Evolutionary conservation across 208 protist species (phyloP).

Genomic region (Spongospora subterranea): DNA sequence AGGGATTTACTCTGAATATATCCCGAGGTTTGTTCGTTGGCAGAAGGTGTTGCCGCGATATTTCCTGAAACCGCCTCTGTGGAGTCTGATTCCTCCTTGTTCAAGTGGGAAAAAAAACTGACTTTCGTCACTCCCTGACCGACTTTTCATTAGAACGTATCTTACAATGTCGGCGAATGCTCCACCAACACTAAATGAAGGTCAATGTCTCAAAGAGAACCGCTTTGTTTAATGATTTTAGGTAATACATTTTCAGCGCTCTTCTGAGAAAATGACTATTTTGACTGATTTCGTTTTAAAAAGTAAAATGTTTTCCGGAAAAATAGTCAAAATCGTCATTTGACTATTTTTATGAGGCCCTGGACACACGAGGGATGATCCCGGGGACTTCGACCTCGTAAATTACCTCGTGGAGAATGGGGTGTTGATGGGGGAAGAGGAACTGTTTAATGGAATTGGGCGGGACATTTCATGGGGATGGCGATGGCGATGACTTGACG

Average conservation of each 20-base stretch:
- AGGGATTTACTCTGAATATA: not conserved
- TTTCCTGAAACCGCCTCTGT: slow-evolving; percentile 8
- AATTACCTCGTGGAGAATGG: too few relatives aligned
- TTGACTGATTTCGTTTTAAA: not conserved
- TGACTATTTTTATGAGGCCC: not conserved
- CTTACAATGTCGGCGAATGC: slow-evolving; percentile 2
- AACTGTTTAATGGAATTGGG: too few relatives aligned
- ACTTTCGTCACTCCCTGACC: not conserved
- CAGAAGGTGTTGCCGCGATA: not conserved
- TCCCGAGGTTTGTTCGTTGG: slow-evolving; percentile 5
- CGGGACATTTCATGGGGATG: too few relatives aligned
- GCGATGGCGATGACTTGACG: too few relatives aligned
- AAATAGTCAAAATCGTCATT: slow-evolving; percentile 12
- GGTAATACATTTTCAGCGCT: not conserved
- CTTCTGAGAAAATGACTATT: not conserved
- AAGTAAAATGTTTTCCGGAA: not conserved
- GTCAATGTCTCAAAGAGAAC: not conserved
- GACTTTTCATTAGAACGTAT: slow-evolving; percentile 37
- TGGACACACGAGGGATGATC: too few relatives aligned
- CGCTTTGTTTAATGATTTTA: not conserved
- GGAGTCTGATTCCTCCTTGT: slow-evolving; percentile 25
- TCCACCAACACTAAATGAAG: not conserved
- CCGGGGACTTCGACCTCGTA: too few relatives aligned
- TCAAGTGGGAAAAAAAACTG: slow-evolving; percentile 7
- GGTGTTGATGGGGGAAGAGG: too few relatives aligned